A percentile compares a stretch with the other conserved stretches of the same genome.
These are phyloP conservation scores for Lactarius quietus DNA, from an alignment of 768 basidiomycete species.

Conservation along the genomic window DNA sequence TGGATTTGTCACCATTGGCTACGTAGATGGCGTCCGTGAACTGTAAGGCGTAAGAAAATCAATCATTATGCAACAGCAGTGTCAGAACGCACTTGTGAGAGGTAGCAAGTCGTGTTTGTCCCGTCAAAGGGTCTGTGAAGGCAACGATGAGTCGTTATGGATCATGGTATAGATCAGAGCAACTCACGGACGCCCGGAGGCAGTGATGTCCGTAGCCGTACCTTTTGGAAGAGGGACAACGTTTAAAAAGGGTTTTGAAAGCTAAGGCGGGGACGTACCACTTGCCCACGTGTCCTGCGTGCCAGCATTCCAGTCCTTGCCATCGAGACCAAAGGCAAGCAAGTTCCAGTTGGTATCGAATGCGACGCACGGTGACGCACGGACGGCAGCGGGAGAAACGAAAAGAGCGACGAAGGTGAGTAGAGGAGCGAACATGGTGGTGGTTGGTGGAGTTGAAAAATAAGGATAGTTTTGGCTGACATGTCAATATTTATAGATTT, in stretches of 20 bases:
- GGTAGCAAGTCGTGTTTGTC: constrained; percentile 62
- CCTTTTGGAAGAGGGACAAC: constrained; percentile 34
- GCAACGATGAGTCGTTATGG: not conserved
- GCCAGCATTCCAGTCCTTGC: constrained; percentile 82
- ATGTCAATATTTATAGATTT: not conserved
- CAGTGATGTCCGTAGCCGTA: constrained; percentile 62
- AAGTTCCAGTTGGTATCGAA: constrained; percentile 84
- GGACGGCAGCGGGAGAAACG: constrained; percentile 37
- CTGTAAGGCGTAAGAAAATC: constrained; percentile 35
- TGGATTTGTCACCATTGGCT: constrained; percentile 68
- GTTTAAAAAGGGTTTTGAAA: not conserved
- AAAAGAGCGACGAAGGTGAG: constrained; percentile 52
- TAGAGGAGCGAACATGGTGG: constrained; percentile 35
- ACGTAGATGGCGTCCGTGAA: constrained; percentile 87
- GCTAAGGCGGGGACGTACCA: constrained; percentile 34
- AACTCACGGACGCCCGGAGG: constrained; percentile 73
- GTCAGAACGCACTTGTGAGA: constrained; percentile 51
- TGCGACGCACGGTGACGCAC: constrained; percentile 59
- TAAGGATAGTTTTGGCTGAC: too few relatives aligned
- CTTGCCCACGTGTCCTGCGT: constrained; percentile 63
- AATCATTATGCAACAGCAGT: not conserved
- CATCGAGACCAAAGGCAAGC: constrained; percentile 78
- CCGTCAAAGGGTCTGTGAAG: constrained; percentile 59
- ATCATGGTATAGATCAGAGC: not conserved
- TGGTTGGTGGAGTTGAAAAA: not conserved